A percentile compares a stretch with the other conserved stretches of the same genome.
Evolutionary conservation across 805 yeast genomes (phyloP).

Genomic region (Candida ortonii): DNA sequence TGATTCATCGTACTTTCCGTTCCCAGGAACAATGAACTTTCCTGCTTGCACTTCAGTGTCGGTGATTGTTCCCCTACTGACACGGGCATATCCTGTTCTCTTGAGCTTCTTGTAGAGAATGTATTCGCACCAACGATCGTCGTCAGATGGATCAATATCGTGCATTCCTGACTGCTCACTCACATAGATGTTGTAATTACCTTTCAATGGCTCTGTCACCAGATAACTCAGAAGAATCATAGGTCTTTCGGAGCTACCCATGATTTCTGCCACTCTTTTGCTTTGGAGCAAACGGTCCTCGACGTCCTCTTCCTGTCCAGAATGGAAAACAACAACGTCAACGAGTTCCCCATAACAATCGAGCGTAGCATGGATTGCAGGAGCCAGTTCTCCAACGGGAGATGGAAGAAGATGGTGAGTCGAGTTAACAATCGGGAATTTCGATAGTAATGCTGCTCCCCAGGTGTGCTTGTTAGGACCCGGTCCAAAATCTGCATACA

Average conservation of each 20-base stretch:
- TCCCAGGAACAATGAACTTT: constrained; percentile 63
- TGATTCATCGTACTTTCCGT: constrained; percentile 23
- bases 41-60: constrained; percentile 97
- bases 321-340: constrained; percentile 95
- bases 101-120: constrained; percentile 82
- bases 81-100: constrained; percentile 91
- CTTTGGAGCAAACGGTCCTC: constrained; percentile 91
- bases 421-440: constrained; percentile 89
- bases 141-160: constrained; percentile 89
- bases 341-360: constrained; percentile 84
- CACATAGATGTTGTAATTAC: constrained; percentile 90
- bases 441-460: constrained; percentile 92
- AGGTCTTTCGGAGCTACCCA: constrained; percentile 85
- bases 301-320: constrained; percentile 96
- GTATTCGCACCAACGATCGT: constrained; percentile 99
- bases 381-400: constrained; percentile 97
- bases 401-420: constrained; percentile 91
- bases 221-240: constrained; percentile 82
- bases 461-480: constrained; percentile 98
- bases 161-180: constrained; percentile 81
- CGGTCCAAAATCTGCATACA: constrained; percentile 96
- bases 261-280: constrained; percentile 66
- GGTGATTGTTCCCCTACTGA: constrained; percentile 88
- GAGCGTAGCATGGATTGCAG: constrained; percentile 94
- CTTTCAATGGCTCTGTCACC: constrained; percentile 82